A percentile compares a stretch with the other conserved stretches of the same genome.
Evolutionary conservation across 345 rosid genomes (phyloP).

Genomic region (Sisymbrium irio): DNA sequence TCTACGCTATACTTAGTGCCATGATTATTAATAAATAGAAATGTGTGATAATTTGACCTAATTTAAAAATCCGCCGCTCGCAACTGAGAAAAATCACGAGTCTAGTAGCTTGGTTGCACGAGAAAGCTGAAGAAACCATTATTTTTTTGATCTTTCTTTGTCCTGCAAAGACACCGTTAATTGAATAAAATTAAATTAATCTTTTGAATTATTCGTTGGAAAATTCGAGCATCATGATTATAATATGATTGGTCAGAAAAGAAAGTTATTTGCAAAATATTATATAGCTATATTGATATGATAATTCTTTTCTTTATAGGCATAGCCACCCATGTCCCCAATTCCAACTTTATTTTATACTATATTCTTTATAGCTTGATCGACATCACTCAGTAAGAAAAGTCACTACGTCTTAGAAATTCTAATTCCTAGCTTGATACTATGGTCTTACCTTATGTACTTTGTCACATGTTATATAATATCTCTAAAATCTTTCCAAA

Average conservation of each 20-base stretch:
- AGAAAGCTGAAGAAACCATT: slow-evolving; percentile 28
- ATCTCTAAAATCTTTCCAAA: not conserved
- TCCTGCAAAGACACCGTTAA: slow-evolving; percentile 11
- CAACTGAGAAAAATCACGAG: slow-evolving; percentile 23
- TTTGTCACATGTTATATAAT: not conserved
- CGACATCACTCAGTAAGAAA: slow-evolving; percentile 24
- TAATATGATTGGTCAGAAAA: slow-evolving; percentile 35
- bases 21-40: not conserved
- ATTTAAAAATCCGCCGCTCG: slow-evolving; percentile 20
- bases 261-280: slow-evolving; percentile 8
- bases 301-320: slow-evolving; percentile 32
- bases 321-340: slow-evolving; percentile 31
- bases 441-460: slow-evolving; percentile 4
- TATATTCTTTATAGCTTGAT: slow-evolving; percentile 30
- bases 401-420: slow-evolving; percentile 6
- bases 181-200: slow-evolving; percentile 2
- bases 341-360: slow-evolving; percentile 12
- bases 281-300: not conserved
- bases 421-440: slow-evolving; percentile 31
- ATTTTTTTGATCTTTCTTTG: not conserved
- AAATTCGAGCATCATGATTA: slow-evolving; percentile 33
- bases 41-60: not conserved
- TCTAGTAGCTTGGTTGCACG: slow-evolving; percentile 26
- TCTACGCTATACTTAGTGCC: not conserved
- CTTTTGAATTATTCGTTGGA: slow-evolving; percentile 27